Evolutionary conservation across 345 rosid species (phyloP), one percentile per base, ranked within the genome.

Genomic region (Citrus inodora): DNA sequence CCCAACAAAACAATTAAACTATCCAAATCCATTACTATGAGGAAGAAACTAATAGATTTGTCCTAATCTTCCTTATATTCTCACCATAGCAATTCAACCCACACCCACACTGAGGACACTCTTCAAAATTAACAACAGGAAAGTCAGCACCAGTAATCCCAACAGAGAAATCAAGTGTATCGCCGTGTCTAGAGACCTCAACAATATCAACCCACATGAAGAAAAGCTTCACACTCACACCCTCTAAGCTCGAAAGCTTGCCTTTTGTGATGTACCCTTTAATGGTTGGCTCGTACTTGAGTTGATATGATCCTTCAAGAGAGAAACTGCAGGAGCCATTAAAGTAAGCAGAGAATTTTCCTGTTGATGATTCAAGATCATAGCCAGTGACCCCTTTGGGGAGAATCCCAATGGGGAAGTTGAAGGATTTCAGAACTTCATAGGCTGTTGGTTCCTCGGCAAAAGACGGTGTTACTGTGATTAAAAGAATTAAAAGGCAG

Each of bases 21-120:
- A 82, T 27, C 8, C 70, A 70, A 69, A 40, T 62, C 10, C 63
- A 56, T 81, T 53, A 38, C 80, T 86, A 89, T 59, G 64, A 81
- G 67, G 92, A 87, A 77, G 85, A 82, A 82, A 85, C 81, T 66
- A 82, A 78, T 7, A 79, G 77, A 56, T 76, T 80, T 62, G 71
- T 70, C 65, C 85, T 80, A 62, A 69, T 13, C 69, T 73, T 76
- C 59, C 77, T 74, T 11, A 72, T 69, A 83, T 66, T 42, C 38
- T 14, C 73, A 70, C 79, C 64, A 42, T 68, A 72, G 81, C 98
- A 95, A 76, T 88, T 84, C 86, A 93, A 80, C 19, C 97, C 97
- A 83, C 98, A 92, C 14, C 98, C 97, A 83, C 98, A 94, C 67
- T 90, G 98, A 35, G 98, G 98, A 42, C 86, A 84, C 84, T 86